phyloP scores from a whole-genome alignment of 371 early-diverging fungal genomes.

The Haplosporangium sp. region DNA sequence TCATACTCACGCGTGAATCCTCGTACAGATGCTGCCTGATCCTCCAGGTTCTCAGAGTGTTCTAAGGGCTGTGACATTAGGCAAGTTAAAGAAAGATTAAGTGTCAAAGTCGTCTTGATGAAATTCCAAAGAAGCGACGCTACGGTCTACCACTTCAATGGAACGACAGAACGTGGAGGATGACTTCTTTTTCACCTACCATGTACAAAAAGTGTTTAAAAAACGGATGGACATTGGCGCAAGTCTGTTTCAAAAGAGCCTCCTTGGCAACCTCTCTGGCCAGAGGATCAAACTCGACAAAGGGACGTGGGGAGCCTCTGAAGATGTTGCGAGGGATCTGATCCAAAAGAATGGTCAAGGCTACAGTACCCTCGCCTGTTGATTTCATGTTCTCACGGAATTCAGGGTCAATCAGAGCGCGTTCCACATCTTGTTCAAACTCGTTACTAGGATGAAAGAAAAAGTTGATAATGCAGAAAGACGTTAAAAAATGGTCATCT shows the following conservation, averaged over 20 bases:
- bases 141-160: neutral
- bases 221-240: conserved; percentile 59
- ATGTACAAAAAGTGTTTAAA: conserved; percentile 62
- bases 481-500: neutral
- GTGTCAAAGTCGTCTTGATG: neutral
- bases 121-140: neutral
- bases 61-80: conserved; percentile 57
- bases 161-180: neutral
- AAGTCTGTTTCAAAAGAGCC: conserved; percentile 58
- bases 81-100: neutral
- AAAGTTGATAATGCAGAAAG: neutral
- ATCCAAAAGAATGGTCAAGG: conserved; percentile 64
- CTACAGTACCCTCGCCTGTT: conserved; percentile 56
- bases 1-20: conserved; percentile 57
- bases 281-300: conserved; percentile 59
- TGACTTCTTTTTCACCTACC: conserved; percentile 32
- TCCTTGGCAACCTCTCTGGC: conserved; percentile 59
- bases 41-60: conserved; percentile 66
- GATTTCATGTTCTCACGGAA: conserved; percentile 24
- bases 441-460: conserved; percentile 18
- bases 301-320: conserved; percentile 60
- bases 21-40: conserved; percentile 61
- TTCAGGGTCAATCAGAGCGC: conserved; percentile 30
- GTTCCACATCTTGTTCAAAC: conserved; percentile 37
- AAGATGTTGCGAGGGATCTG: conserved; percentile 71